Percentiles rank a stretch among this genome's conserved stretches.
phyloP scores from a whole-genome alignment of 306 rosid species.

The Canavalia gladiata region DNA sequence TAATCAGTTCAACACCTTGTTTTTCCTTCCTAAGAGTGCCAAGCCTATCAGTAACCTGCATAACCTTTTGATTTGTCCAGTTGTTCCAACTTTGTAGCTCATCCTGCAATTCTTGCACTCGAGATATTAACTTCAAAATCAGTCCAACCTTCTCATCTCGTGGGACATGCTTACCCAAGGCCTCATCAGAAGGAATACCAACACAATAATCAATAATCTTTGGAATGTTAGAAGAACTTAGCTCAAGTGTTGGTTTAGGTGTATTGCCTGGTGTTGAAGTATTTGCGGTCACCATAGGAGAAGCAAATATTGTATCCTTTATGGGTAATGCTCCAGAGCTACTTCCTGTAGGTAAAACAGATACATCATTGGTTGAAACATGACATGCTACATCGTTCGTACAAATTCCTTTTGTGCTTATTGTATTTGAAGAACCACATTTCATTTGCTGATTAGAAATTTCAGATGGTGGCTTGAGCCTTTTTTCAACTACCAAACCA shows the following conservation, averaged over 20 bases:
- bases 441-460: constrained; percentile 49
- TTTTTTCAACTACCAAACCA: constrained; percentile 61
- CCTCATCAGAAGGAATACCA: constrained; percentile 64
- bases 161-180: constrained; percentile 54
- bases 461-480: constrained; percentile 56
- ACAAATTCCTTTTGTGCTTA: constrained; percentile 43
- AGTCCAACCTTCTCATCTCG: constrained; percentile 63
- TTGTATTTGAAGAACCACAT: constrained; percentile 45
- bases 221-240: constrained; percentile 23
- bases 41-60: constrained; percentile 70
- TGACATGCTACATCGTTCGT: constrained; percentile 19
- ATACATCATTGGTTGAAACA: constrained; percentile 49
- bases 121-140: constrained; percentile 57
- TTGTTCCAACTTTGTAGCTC: constrained; percentile 63
- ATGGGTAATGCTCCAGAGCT: constrained; percentile 48
- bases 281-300: constrained; percentile 30
- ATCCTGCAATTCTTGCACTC: constrained; percentile 58
- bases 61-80: constrained; percentile 70
- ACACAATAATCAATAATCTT: constrained; percentile 53
- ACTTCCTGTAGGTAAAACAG: constrained; percentile 45
- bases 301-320: constrained; percentile 46
- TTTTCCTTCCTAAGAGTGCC: constrained; percentile 60
- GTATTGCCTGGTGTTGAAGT: constrained; percentile 29
- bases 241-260: constrained; percentile 43
- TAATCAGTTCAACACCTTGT: constrained; percentile 50